These are phyloP conservation scores for Pythium oligandrum DNA, from an alignment of 352 stramenopile genomes.

Conservation along the genomic window DNA sequence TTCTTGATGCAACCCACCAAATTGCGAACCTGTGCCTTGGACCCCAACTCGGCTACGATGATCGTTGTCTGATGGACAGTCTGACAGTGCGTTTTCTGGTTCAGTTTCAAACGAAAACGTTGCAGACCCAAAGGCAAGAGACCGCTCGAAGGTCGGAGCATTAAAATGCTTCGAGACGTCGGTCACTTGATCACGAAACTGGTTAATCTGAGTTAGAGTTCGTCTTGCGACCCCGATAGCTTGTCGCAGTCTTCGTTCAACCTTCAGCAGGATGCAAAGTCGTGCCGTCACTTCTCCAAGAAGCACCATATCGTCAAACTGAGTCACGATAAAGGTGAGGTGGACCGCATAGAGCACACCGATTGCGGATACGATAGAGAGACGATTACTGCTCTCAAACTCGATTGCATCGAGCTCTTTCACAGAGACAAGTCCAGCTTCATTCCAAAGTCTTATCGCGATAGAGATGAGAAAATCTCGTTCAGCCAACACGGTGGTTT, in stretches of 20 bases:
- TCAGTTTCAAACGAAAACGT: conserved; percentile 33
- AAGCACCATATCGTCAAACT: conserved; percentile 54
- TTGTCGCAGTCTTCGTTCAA: conserved; percentile 21
- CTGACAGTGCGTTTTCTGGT: conserved; percentile 4
- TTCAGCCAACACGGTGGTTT: neutral
- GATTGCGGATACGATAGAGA: neutral
- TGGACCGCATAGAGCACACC: conserved; percentile 36
- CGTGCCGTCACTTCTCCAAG: conserved; percentile 37
- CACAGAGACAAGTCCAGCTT: neutral
- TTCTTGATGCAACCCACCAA: conserved; percentile 44
- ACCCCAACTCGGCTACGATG: conserved; percentile 34
- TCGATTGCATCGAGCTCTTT: neutral
- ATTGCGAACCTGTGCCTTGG: conserved; percentile 46
- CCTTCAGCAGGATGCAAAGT: conserved; percentile 30
- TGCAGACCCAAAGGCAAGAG: conserved; percentile 7
- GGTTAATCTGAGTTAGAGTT: conserved; percentile 31
- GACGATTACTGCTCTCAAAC: neutral
- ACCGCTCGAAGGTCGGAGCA: neutral
- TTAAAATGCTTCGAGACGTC: conserved; percentile 30
- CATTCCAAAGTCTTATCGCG: neutral
- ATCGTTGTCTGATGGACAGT: conserved; percentile 4
- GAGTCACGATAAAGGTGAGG: conserved; percentile 23
- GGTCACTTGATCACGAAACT: conserved; percentile 33
- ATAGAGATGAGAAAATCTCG: neutral
- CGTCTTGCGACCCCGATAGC: conserved; percentile 31